Conservation (phyloP, 2,329 filamentous ascomycete species). For the Cercospora sojina region DNA sequence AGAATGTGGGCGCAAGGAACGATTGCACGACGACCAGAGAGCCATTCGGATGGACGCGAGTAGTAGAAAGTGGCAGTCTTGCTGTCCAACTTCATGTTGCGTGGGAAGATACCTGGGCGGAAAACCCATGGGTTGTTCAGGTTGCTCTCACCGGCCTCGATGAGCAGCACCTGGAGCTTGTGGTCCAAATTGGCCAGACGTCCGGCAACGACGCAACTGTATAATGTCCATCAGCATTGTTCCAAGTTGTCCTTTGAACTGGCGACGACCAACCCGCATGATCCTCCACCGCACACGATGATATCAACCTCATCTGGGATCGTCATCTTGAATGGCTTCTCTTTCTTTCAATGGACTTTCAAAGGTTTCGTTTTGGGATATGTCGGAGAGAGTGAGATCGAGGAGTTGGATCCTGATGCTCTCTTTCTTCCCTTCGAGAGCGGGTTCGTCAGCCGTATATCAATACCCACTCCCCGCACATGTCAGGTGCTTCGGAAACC, state of each 20-base stretch:
- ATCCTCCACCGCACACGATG: slow-evolving; percentile 74
- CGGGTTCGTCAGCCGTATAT: slow-evolving; percentile 26
- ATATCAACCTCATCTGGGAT: slow-evolving; percentile 79
- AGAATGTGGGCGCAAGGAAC: slow-evolving; percentile 74
- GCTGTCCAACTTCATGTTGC: slow-evolving; percentile 75
- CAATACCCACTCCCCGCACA: slow-evolving; percentile 28
- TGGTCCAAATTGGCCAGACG: slow-evolving; percentile 73
- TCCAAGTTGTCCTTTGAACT: background rate
- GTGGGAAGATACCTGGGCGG: slow-evolving; percentile 72
- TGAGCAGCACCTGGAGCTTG: slow-evolving; percentile 67
- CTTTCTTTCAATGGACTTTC: slow-evolving; percentile 13
- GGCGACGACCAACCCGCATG: slow-evolving; percentile 54
- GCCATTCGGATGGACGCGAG: slow-evolving; percentile 70
- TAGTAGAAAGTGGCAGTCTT: slow-evolving; percentile 82
- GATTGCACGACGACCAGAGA: slow-evolving; percentile 68
- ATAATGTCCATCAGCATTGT: slow-evolving; percentile 36
- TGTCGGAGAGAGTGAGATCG: slow-evolving; percentile 13
- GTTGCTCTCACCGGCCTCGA: slow-evolving; percentile 71
- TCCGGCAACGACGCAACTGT: slow-evolving; percentile 48
- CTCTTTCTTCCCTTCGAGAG: slow-evolving; percentile 3
- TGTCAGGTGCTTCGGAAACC: slow-evolving; percentile 22
- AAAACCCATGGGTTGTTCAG: slow-evolving; percentile 77
- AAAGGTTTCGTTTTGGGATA: slow-evolving; percentile 8
- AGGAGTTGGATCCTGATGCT: slow-evolving; percentile 20
- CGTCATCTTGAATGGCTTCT: slow-evolving; percentile 48